These are phyloP conservation scores for Tetramitus jugosus DNA, from an alignment of 208 protist genomes.

Conservation along the genomic window DNA sequence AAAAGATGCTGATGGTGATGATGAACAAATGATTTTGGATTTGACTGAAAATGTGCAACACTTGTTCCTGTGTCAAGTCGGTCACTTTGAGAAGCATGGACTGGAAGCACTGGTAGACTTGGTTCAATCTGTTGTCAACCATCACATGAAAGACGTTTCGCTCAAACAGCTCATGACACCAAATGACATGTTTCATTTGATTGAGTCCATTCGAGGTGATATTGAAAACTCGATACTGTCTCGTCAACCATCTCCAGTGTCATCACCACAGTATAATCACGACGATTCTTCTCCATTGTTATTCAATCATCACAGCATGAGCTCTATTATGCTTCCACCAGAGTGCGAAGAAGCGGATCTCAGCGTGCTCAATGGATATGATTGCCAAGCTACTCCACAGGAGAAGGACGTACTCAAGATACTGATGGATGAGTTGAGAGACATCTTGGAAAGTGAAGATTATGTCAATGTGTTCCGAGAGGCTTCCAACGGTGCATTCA, in stretches of 20 bases:
- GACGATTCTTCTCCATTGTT: too few species aligned
- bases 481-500: not conserved
- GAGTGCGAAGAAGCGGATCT: too few species aligned
- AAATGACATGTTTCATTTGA: not conserved
- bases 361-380: too few species aligned
- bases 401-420: not conserved
- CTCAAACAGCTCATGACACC: not conserved
- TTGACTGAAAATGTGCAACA: not conserved
- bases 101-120: not conserved
- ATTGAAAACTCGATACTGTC: too few species aligned
- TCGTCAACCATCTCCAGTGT: too few species aligned
- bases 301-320: too few species aligned
- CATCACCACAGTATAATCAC: too few species aligned
- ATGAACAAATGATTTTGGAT: too few species aligned
- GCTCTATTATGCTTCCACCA: too few species aligned
- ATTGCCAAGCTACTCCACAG: too few species aligned
- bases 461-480: not conserved
- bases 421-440: not conserved
- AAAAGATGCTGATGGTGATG: too few species aligned
- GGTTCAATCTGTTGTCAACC: not conserved
- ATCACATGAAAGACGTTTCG: not conserved
- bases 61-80: not conserved
- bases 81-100: not conserved
- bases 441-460: not conserved
- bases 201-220: not conserved